Evolutionary conservation across 2,329 filamentous ascomycete genomes (phyloP), one percentile per base, ranked within the genome.

Genomic region (Trichophaea hybrida): DNA sequence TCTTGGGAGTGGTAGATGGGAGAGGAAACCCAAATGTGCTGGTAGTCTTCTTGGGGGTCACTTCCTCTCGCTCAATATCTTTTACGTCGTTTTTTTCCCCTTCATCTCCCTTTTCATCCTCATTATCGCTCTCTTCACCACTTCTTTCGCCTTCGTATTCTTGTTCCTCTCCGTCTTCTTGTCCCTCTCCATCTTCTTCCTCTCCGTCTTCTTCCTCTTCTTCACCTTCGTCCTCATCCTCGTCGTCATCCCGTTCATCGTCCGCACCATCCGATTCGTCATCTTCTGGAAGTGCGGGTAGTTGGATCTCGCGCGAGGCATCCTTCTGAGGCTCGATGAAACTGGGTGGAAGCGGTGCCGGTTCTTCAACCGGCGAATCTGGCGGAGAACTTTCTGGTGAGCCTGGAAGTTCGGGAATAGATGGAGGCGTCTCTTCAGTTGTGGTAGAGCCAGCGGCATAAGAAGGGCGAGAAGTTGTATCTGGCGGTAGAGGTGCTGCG

Each of bases 341-440:
- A 51, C 63, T 60, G 2, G 60, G 62, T 8, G 62, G 64, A 15
- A 65, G 51, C 15, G 60, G 62, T 8, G 60, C 49, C 50, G 61
- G 61, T 34, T 61, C 58, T 8, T 48, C 33, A 46, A 15, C 33
- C n/a, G 24, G 40, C 34, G 33, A 5, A 15, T 38, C 50, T 34
- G 50, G 50, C n/a, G 10, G 15, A 32, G 50, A 34, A 24, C 50
- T 50, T 32, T 15, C 44, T 7, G 50, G 48, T 8, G 57, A 55
- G 33, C n/a, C 12, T 4, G 60, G 50, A 34, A 61, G 55, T 10
- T 58, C 53, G 46, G 57, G 57, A 15, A 57, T 46, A 17, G 24
- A 24, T 24, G 57, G 50, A 24, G 55, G 63, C 24, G 55, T 55
- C 6, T 43, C 40, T 43, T 61, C 61, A 33, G 38, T 24, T 15